phyloP scores from a whole-genome alignment of 768 basidiomycete species.

The Leccinellum luteum region DNA sequence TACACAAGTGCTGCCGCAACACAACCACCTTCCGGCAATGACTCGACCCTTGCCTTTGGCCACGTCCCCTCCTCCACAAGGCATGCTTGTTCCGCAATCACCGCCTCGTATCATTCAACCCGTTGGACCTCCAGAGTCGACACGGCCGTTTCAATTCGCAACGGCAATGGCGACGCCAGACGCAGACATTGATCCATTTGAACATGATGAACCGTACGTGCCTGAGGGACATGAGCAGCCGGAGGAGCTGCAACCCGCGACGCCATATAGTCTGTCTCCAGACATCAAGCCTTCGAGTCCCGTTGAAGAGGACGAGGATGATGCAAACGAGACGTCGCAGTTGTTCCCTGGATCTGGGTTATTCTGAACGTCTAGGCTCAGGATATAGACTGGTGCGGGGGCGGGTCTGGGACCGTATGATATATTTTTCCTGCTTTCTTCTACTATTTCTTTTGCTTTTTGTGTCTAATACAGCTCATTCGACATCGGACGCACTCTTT shows the following conservation, averaged over 20 bases:
- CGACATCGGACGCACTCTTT: background rate
- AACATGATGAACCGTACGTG: conserved; percentile 26
- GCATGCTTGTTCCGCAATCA: conserved; percentile 10
- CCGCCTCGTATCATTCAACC: conserved; percentile 6
- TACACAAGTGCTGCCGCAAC: conserved; percentile 10
- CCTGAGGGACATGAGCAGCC: conserved; percentile 17
- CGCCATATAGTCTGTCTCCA: conserved; percentile 30
- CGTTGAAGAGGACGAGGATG: conserved; percentile 21
- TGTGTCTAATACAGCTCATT: background rate
- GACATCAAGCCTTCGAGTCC: conserved; percentile 14
- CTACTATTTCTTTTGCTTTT: background rate
- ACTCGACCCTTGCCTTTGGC: conserved; percentile 8
- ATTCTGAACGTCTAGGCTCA: conserved; percentile 26
- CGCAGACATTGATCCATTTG: conserved; percentile 34
- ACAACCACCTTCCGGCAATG: conserved; percentile 4
- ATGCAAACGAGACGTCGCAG: conserved; percentile 33
- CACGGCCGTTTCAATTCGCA: conserved; percentile 14
- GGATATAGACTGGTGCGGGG: background rate
- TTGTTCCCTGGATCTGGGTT: conserved; percentile 44
- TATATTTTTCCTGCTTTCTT: background rate
- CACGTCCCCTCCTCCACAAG: conserved; percentile 12
- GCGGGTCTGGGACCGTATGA: background rate
- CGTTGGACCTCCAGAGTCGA: conserved; percentile 10
- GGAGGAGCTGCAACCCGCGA: conserved; percentile 14
- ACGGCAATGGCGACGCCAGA: conserved; percentile 20